Evolutionary conservation across 345 rosid species (phyloP).

Genomic region (Carallia pectinifolia): DNA sequence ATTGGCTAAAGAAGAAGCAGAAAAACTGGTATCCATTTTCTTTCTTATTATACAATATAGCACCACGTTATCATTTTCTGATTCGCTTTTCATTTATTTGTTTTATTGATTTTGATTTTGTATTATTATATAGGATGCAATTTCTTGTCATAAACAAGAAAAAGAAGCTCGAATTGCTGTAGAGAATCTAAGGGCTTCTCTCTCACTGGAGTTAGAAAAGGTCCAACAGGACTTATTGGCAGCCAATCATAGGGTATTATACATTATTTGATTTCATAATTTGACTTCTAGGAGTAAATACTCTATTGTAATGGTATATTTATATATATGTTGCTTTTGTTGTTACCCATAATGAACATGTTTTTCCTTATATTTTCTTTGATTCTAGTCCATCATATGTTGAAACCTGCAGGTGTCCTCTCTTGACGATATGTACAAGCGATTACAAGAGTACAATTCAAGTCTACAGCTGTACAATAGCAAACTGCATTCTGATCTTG

Average conservation of each 20-base stretch:
- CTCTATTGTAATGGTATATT: too few species aligned
- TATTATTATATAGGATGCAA: constrained; percentile 54
- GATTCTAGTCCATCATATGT: constrained; percentile 8
- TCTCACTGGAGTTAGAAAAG: constrained; percentile 62
- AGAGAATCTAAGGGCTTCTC: constrained; percentile 60
- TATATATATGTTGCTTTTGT: too few species aligned
- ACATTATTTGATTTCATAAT: neutral
- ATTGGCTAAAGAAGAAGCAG: constrained; percentile 57
- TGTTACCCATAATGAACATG: too few species aligned
- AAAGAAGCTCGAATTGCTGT: constrained; percentile 55
- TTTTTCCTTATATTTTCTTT: neutral
- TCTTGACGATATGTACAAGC: constrained; percentile 69
- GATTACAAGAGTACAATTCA: constrained; percentile 75
- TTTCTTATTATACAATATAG: neutral
- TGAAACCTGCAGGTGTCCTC: constrained; percentile 49
- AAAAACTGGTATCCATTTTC: constrained; percentile 49
- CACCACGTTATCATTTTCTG: neutral
- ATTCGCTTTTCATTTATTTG: neutral
- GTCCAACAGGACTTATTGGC: constrained; percentile 59
- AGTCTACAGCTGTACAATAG: constrained; percentile 80
- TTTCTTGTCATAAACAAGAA: constrained; percentile 57
- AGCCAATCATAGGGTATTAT: constrained; percentile 66
- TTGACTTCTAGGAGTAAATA: neutral
- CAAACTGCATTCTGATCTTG: constrained; percentile 68
- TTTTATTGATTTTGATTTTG: neutral